phyloP scores from a whole-genome alignment of 345 rosid species.

The Ceriops tagal region DNA sequence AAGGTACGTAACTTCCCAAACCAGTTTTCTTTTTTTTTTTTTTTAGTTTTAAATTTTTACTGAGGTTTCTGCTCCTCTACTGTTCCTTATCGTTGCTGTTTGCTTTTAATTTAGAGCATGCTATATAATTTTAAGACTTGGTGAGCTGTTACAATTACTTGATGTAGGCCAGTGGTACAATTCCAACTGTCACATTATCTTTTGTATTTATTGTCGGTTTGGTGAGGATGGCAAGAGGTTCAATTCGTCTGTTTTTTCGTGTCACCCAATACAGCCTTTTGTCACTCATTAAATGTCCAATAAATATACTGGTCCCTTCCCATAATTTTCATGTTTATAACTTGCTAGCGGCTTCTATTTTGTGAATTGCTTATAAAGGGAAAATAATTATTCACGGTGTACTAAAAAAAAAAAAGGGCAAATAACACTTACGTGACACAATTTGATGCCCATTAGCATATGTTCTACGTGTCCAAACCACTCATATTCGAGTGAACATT shows the following conservation, averaged over 20 bases:
- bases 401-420: no score
- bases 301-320: no score
- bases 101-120: no score
- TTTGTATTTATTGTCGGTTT: constrained; percentile 18
- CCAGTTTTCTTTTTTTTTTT: background rate
- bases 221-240: constrained; percentile 20
- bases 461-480: constrained; percentile 17
- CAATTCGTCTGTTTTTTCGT: background rate
- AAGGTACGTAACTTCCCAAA: constrained; percentile 53
- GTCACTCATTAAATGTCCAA: no score
- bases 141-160: background rate
- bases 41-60: no score
- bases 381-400: no score
- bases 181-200: background rate
- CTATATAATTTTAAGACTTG: background rate
- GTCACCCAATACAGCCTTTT: no score
- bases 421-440: no score
- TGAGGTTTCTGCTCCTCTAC: background rate
- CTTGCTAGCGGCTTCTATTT: background rate
- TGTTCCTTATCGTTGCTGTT: no score
- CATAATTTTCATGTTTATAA: background rate
- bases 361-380: background rate
- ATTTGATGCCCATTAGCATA: background rate
- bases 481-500: constrained; percentile 3
- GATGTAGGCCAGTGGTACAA: background rate